Evolutionary conservation across 495 filamentous ascomycete species (phyloP), one percentile per base, ranked within the genome.

Genomic region (Xylaria curta): DNA sequence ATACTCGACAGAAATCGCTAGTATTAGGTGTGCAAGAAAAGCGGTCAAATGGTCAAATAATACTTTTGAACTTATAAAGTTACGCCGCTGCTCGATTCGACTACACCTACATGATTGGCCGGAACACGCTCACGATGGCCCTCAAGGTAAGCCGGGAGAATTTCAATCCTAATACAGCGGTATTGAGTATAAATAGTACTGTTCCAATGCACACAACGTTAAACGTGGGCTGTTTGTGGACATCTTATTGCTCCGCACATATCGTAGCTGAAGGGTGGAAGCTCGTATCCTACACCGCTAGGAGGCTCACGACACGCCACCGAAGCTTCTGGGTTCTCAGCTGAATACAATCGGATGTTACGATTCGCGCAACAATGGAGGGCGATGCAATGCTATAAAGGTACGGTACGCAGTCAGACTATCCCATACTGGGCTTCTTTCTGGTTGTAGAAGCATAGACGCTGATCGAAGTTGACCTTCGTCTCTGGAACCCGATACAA

Each of bases 141-240:
- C 63, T 66, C 4, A 38, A n/a, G 15, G 24, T 66, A 66, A 66
- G 46, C 44, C 63, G 63, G 63, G n/a, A 51, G 24, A 66, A 66
- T 19, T 1, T 53, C 46, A 53, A n/a, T 31, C 63, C 44, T 31
- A 19, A 28, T 1, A 28, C 38, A 21, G 62, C 26, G 3, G 4
- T 17, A 36, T n/a, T 10, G 1, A 17, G 0, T 21, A 56, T 17
- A 13, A 66, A 1, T 24, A 51, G 17, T 51, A 51, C 17, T 3
- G n/a, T 38, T 24, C 10, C 4, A n/a, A 26, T 46, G 24, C 58
- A 12, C 33, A 19, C 38, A 15, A 21, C 31, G 21, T 31, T 36
- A 31, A 60, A 33, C 56, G 28, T 21, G n/a, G 12, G 31, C 56
- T 38, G 19, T 4, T 15, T 19, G 44, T 21, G 63, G 13, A 53